Percentiles rank a stretch among this genome's conserved stretches.
These are phyloP conservation scores for Sugiyamaella marilandica DNA, from an alignment of 805 yeast species.

Conservation along the genomic window DNA sequence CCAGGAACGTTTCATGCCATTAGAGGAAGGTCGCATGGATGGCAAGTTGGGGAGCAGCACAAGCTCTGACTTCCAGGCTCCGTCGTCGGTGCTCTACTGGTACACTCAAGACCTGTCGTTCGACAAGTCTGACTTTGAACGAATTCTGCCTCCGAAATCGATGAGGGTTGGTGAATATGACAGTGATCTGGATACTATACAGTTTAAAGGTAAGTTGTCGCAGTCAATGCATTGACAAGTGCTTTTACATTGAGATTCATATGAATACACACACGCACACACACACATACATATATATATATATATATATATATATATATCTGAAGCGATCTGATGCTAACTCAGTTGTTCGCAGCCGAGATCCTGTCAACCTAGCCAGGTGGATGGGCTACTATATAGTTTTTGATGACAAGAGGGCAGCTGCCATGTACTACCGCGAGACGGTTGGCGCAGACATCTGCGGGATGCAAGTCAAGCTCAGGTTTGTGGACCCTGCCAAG, in stretches of 20 bases:
- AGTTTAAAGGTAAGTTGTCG: constrained; percentile 19
- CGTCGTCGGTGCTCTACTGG: constrained; percentile 29
- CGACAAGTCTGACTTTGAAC: constrained; percentile 29
- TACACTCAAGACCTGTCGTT: constrained; percentile 30
- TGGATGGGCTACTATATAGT: constrained; percentile 50
- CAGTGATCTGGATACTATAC: constrained; percentile 15
- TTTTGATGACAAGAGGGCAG: constrained; percentile 45
- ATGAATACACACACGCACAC: too few relatives aligned
- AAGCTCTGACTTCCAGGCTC: background rate
- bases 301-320: background rate
- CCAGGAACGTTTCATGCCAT: background rate
- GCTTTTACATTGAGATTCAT: background rate
- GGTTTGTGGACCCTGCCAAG: constrained; percentile 38
- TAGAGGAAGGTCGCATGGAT: background rate
- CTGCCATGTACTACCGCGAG: constrained; percentile 49
- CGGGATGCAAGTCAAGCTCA: constrained; percentile 45
- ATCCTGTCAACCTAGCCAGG: constrained; percentile 41
- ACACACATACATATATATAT: background rate
- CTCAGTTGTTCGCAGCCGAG: constrained; percentile 44
- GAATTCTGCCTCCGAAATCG: constrained; percentile 28
- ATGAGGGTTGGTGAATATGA: constrained; percentile 18
- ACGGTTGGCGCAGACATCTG: constrained; percentile 45
- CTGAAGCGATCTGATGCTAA: background rate
- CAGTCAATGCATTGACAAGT: background rate
- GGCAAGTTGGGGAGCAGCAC: background rate